Evolutionary conservation across 371 early-diverging fungal genomes (phyloP), one percentile per base, ranked within the genome.

Genomic region (Lichtheimia ornata): DNA sequence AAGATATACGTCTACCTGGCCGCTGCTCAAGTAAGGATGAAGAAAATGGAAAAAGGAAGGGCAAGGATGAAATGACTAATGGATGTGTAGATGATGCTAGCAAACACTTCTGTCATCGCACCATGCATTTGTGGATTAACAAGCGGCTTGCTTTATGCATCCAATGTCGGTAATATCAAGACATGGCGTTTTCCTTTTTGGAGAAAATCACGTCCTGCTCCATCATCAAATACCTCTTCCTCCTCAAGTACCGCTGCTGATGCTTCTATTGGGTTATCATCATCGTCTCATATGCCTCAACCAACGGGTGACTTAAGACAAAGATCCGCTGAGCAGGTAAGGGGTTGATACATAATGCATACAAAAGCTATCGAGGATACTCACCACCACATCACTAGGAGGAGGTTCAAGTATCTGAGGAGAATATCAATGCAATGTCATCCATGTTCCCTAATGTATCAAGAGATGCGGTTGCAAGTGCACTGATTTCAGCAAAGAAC

Each of bases 1-100:
- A 88, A 90, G 62, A 59, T 82, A 17, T 84, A 85, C 43, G 56
- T 88, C 43, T 89, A 89, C 61, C 57, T 84, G 25, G 67, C 89
- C 6, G 85, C 79, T 6, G 49, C 69, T 3, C 89, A 90, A 76
- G 86, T 89, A 71, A 49, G 27, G 17, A 20, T 44, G 40, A 24
- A 24, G 14, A 53, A 42, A 18, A 14, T 3, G 47, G 45, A 4
- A 61, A 50, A 54, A 18, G 1, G 0, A 30, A 14, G 2, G 15
- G 1, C 20, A 42, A 53, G 7, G 1, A n/a, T 52, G 11, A 2
- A 2, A 22, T 22, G 22, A 1, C 22, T 22, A 22, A 22, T 22
- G 22, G 22, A 25, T 24, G 27, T 27, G 14, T 52, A 52, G 53
- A 17, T 58, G 49, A 27, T 58, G 12, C 13, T 58, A 5, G 17